Evolutionary conservation across 2,329 filamentous ascomycete genomes (phyloP).

Genomic region (Fusarium anthophilum): DNA sequence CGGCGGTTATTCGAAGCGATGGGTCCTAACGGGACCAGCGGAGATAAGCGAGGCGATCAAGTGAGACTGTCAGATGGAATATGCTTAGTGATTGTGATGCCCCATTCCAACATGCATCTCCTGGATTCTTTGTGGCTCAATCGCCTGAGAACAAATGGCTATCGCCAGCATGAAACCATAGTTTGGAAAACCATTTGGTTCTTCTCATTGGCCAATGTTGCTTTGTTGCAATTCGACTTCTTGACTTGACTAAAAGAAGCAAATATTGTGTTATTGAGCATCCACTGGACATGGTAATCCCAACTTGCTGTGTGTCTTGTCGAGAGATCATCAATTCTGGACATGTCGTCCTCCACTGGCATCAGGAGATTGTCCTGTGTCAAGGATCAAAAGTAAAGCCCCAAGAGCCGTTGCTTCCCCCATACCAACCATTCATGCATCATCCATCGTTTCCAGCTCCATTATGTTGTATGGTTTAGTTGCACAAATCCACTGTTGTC

Average conservation of each 20-base stretch:
- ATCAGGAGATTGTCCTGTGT: conserved; percentile 1
- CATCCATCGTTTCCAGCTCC: conserved; percentile 7
- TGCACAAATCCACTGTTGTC: conserved; percentile 36
- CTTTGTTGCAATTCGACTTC: background rate
- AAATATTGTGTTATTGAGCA: conserved; percentile 3
- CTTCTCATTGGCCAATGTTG: background rate
- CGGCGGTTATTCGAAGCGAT: conserved; percentile 24
- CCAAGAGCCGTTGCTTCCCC: conserved; percentile 4
- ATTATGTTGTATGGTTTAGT: conserved; percentile 18
- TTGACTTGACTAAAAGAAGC: background rate
- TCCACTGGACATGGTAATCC: background rate
- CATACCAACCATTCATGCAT: conserved; percentile 7
- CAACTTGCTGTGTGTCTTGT: background rate
- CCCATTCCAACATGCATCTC: background rate
- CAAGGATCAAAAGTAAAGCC: conserved; percentile 10
- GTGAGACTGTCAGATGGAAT: conserved; percentile 14
- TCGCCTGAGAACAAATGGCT: background rate
- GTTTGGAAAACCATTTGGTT: background rate
- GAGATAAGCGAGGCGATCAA: conserved; percentile 37
- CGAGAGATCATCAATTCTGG: background rate
- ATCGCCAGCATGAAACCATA: conserved; percentile 4
- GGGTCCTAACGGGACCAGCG: conserved; percentile 1
- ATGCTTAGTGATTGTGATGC: background rate
- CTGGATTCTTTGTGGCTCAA: background rate
- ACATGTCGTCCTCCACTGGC: conserved; percentile 8